These are phyloP conservation scores for Boletus semigastroideus DNA, from an alignment of 1,284 basidiomycete species.

Conservation along the genomic window DNA sequence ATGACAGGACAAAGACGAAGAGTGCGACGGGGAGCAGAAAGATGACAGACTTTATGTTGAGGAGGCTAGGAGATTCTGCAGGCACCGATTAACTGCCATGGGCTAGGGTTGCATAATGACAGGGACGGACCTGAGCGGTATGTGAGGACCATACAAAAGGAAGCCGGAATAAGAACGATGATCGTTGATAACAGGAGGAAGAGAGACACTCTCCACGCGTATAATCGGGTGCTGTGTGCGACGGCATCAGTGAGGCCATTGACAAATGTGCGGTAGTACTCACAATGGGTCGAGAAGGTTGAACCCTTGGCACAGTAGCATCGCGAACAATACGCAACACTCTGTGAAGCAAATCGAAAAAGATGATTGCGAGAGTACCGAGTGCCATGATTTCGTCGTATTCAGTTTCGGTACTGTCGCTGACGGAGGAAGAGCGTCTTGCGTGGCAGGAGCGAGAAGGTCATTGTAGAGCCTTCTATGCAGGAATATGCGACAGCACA, in stretches of 20 bases:
- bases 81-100: constrained; percentile 1
- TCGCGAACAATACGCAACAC: constrained; percentile 61
- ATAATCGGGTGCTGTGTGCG: constrained; percentile 45
- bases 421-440: constrained; percentile 43
- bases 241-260: constrained; percentile 1
- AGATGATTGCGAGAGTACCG: constrained; percentile 49
- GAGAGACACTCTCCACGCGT: constrained; percentile 66
- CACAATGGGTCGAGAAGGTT: constrained; percentile 52
- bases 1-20: constrained; percentile 60
- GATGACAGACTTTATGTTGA: constrained; percentile 20
- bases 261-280: constrained; percentile 22
- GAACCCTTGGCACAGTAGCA: constrained; percentile 66
- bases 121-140: constrained; percentile 34
- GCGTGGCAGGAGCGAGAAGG: constrained; percentile 39
- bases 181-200: constrained; percentile 54
- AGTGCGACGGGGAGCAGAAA: constrained; percentile 47
- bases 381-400: constrained; percentile 43
- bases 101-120: background rate
- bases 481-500: constrained; percentile 55
- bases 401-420: constrained; percentile 34
- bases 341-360: constrained; percentile 72
- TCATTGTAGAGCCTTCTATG: constrained; percentile 56
- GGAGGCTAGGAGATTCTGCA: constrained; percentile 27
- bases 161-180: constrained; percentile 59
- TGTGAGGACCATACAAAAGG: constrained; percentile 58